Conservation (phyloP, 805 yeast species). For the Candida gorgasii region DNA sequence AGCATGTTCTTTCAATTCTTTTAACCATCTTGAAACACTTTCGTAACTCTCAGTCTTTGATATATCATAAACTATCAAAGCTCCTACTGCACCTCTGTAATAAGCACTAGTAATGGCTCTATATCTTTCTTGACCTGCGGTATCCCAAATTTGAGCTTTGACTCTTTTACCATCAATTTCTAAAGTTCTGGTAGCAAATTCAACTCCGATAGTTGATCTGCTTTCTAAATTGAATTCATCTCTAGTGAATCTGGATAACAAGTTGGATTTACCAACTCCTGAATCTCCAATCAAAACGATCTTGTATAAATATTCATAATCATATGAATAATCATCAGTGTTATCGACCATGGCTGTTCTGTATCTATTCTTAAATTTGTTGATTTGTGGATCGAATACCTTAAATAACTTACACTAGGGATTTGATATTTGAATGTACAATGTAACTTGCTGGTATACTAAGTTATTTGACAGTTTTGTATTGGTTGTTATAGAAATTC, state of each 20-base stretch:
- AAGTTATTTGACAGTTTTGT: not conserved
- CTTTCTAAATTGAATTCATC: conserved; percentile 95
- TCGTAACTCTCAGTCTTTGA: conserved; percentile 87
- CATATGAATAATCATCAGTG: conserved; percentile 51
- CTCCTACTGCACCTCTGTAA: conserved; percentile 98
- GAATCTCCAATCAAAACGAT: conserved; percentile 96
- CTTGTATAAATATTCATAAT: conserved; percentile 91
- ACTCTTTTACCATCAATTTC: conserved; percentile 82
- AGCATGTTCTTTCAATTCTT: conserved; percentile 88
- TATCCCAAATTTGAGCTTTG: conserved; percentile 96
- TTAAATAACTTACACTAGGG: not conserved
- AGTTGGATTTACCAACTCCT: conserved; percentile 95
- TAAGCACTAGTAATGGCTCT: conserved; percentile 97
- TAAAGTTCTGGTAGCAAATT: conserved; percentile 94
- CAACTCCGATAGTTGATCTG: conserved; percentile 95
- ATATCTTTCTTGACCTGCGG: conserved; percentile 98
- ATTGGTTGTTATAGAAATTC: not conserved
- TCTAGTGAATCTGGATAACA: conserved; percentile 89
- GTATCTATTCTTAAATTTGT: no score
- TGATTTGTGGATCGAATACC: no score
- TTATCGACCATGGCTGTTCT: conserved; percentile 32
- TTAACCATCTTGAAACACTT: conserved; percentile 83
- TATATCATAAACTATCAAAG: conserved; percentile 92
- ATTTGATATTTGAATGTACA: no score
- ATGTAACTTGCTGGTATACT: not conserved